Percentiles rank a stretch among this genome's conserved stretches.
These are phyloP conservation scores for Xylariales sp. DNA, from an alignment of 2,329 filamentous ascomycete species.

Conservation along the genomic window DNA sequence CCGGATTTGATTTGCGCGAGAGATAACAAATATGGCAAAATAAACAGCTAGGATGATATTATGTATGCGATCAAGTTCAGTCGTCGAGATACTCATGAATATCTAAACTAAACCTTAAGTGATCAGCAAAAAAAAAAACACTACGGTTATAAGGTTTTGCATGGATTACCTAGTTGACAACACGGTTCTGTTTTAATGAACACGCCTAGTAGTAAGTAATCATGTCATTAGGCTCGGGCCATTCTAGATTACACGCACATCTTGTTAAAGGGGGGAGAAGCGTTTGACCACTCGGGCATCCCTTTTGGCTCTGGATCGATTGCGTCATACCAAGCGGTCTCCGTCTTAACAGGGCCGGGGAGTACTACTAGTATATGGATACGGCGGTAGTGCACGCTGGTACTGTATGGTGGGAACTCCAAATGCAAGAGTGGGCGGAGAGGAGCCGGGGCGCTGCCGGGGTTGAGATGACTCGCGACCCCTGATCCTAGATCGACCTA, in stretches of 20 bases:
- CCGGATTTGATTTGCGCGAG: constrained; percentile 41
- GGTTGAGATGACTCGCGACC: too few relatives aligned
- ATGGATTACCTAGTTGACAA: constrained; percentile 7
- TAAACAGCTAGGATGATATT: constrained; percentile 43
- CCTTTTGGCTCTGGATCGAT: constrained; percentile 4
- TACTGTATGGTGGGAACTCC: too few relatives aligned
- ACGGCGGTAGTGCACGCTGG: too few relatives aligned
- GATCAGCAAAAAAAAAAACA: neutral
- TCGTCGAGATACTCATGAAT: constrained; percentile 24
- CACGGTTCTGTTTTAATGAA: neutral
- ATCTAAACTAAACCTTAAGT: neutral
- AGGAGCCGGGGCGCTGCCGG: too few relatives aligned
- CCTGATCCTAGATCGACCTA: too few relatives aligned
- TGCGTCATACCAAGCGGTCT: constrained; percentile 13
- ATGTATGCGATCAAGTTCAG: constrained; percentile 40
- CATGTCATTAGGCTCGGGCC: constrained; percentile 13
- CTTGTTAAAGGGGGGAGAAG: neutral
- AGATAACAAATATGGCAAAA: constrained; percentile 42
- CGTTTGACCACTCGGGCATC: neutral
- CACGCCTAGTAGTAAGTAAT: neutral
- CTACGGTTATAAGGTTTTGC: constrained; percentile 14
- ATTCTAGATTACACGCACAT: neutral
- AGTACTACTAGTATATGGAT: too few relatives aligned
- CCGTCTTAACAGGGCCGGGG: neutral
- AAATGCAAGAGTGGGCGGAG: too few relatives aligned